These are phyloP conservation scores for Rhypophila decipiens DNA, from an alignment of 495 filamentous ascomycete genomes.

Conservation along the genomic window DNA sequence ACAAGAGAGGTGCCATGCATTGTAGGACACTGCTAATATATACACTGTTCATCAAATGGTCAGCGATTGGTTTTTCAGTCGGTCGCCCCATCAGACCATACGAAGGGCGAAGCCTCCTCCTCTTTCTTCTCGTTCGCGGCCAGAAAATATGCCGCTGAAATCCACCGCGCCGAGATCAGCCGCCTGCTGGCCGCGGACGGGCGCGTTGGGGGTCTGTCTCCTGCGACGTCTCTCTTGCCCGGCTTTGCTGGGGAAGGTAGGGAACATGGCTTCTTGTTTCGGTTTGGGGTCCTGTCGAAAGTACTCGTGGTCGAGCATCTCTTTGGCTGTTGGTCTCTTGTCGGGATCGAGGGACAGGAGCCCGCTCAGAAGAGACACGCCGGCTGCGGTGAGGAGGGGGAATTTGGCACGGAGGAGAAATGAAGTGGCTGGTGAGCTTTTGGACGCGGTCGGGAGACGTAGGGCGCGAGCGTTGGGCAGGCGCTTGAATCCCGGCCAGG, in stretches of 20 bases:
- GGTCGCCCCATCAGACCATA: conserved; percentile 47
- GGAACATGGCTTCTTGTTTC: conserved; percentile 81
- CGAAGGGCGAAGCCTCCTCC: conserved; percentile 80
- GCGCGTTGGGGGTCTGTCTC: conserved; percentile 77
- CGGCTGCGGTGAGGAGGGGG: conserved; percentile 71
- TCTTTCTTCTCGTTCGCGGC: conserved; percentile 63
- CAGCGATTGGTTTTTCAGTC: too few relatives aligned
- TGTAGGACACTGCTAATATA: too few relatives aligned
- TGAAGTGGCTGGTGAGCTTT: conserved; percentile 28
- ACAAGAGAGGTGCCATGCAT: too few relatives aligned
- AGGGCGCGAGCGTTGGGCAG: conserved; percentile 85
- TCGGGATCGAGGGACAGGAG: conserved; percentile 74
- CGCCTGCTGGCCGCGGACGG: conserved; percentile 68
- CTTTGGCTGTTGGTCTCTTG: conserved; percentile 56
- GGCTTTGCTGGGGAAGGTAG: conserved; percentile 89
- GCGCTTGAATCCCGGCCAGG: conserved; percentile 81
- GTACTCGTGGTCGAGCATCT: conserved; percentile 59
- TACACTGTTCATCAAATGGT: too few relatives aligned
- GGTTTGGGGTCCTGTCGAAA: conserved; percentile 86
- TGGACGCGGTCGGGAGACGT: conserved; percentile 56
- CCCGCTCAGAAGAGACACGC: conserved; percentile 57
- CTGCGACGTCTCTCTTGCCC: conserved; percentile 78
- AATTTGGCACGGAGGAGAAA: conserved; percentile 64
- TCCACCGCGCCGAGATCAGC: conserved; percentile 60
- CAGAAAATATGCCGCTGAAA: conserved; percentile 72